Base-by-base conservation (phyloP, 2,329 filamentous ascomycete genomes). In the Plenodomus lindquistii region DNA sequence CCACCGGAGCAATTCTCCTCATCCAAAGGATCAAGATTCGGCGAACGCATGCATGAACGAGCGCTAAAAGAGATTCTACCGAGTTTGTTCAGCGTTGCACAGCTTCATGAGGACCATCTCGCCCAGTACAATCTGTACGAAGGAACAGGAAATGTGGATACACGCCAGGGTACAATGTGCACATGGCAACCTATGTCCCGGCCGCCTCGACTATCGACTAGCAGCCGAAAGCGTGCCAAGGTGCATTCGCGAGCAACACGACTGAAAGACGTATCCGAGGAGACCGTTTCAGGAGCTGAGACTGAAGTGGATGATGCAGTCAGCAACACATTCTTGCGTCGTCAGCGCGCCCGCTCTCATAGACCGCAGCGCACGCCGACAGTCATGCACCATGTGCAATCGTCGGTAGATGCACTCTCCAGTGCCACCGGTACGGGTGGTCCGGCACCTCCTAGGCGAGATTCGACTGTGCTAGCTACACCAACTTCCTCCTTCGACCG, bases 21-120 rank as follows among this genome's bases (percentile, higher is more conserved):
- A 3, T 60, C 64, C 21, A 62, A 62, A 29, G 57, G 56, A 2
- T 29, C 49, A 10, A 40, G 20, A 3, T 68, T 65, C 35, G 64
- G 60, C 36, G 50, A 56, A 22, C 41, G 44, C 19, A 69, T 68
- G 65, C 66, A 63, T 48, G 44, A 44, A 17, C 62, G 63, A 22
- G 65, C 66, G 2, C 38, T 62, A 19, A 44, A 58, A 4, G 40
- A 54, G 15, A 64, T 70, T 21, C 16, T 70, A 17, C 61, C 63
- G 5, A 66, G 59, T 31, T 29, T 71, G 2, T 68, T 70, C 24
- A 61, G 66, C 8, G 47, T 59, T n/a, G 64, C 65, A 1, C 57
- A 62, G 36, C 45, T 54, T 1, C 59, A 65, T 38, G 66, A 71
- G 46, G 66, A 69, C 27, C 61, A 69, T 45, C 27, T 69, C 11